Percentiles rank a stretch among this genome's conserved stretches.
Conservation (phyloP, 805 yeast genomes). For the Torulaspora franciscae region DNA sequence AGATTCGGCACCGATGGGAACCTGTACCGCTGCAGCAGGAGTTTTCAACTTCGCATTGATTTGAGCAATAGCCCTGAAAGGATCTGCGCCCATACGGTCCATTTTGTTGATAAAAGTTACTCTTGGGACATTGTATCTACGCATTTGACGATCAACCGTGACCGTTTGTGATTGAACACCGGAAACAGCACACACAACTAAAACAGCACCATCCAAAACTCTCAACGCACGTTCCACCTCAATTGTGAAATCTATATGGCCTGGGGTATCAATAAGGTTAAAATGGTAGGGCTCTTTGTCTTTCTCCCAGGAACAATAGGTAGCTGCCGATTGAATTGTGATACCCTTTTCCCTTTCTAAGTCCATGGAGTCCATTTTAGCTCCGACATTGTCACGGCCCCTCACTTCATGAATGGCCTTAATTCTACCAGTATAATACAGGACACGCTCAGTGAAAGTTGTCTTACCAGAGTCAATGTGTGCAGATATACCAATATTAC, state of each 20-base stretch:
- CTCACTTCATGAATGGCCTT: conserved; percentile 95
- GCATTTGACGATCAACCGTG: conserved; percentile 98
- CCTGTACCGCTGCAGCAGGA: conserved; percentile 96
- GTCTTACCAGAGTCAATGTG: conserved; percentile 98
- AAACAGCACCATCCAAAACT: conserved; percentile 96
- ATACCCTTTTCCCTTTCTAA: conserved; percentile 97
- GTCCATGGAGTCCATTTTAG: conserved; percentile 99
- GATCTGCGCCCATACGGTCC: conserved; percentile 99
- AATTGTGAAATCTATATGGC: conserved; percentile 97
- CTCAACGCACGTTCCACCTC: conserved; percentile 98
- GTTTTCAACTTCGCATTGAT: conserved; percentile 80
- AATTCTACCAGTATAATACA: conserved; percentile 94
- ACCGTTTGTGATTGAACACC: conserved; percentile 99
- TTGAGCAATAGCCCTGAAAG: conserved; percentile 92
- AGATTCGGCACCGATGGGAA: conserved; percentile 92
- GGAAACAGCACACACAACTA: conserved; percentile 96
- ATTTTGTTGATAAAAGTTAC: conserved; percentile 94
- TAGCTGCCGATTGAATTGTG: conserved; percentile 98
- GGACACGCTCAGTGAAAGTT: conserved; percentile 94
- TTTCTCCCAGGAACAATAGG: conserved; percentile 94
- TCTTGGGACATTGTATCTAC: conserved; percentile 95
- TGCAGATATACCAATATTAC: conserved; percentile 97
- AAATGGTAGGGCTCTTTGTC: conserved; percentile 67
- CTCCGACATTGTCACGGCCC: conserved; percentile 97
- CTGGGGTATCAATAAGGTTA: conserved; percentile 96